phyloP scores from a whole-genome alignment of 805 yeast genomes.

The Saccharomycopsis microspora region DNA sequence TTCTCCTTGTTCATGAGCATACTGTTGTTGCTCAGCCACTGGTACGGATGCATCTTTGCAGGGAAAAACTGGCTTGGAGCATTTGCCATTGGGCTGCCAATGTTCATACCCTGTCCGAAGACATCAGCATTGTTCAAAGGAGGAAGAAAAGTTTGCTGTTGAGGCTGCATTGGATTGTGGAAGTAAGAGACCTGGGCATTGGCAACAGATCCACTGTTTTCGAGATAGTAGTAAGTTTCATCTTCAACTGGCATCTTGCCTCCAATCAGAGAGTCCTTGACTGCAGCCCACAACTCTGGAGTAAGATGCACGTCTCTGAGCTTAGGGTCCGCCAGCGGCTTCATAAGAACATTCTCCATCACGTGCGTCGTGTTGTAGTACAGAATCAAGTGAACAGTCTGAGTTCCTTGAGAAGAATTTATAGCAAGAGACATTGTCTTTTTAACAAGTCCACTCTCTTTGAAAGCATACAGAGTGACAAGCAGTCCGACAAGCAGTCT shows the following conservation, averaged over 20 bases:
- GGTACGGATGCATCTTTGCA: too few relatives aligned
- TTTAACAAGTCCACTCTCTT: conserved; percentile 66
- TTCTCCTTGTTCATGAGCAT: too few relatives aligned
- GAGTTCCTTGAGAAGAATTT: conserved; percentile 15
- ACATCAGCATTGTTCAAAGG: too few relatives aligned
- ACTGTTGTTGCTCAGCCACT: too few relatives aligned
- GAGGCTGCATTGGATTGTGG: too few relatives aligned
- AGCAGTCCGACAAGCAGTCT: conserved; percentile 44
- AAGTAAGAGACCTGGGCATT: too few relatives aligned
- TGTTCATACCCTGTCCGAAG: too few relatives aligned
- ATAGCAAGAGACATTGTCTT: conserved; percentile 68
- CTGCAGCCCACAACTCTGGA: conserved; percentile 39
- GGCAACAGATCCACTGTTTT: conserved; percentile 18
- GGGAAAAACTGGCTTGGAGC: too few relatives aligned
- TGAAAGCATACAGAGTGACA: conserved; percentile 50
- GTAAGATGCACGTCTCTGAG: conserved; percentile 40
- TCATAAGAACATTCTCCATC: conserved; percentile 35
- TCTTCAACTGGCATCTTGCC: conserved; percentile 38
- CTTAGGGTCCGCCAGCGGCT: conserved; percentile 44
- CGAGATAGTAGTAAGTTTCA: conserved; percentile 38
- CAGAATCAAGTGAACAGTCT: conserved; percentile 62
- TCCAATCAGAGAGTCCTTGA: conserved; percentile 49
- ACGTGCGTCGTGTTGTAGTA: conserved; percentile 76
- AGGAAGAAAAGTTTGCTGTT: too few relatives aligned
- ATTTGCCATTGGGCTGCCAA: too few relatives aligned